Evolutionary conservation across 176 grass and related monocot genomes (phyloP), one percentile per base, ranked within the genome.

Genomic region (sorghum (Sorghum bicolor)): DNA sequence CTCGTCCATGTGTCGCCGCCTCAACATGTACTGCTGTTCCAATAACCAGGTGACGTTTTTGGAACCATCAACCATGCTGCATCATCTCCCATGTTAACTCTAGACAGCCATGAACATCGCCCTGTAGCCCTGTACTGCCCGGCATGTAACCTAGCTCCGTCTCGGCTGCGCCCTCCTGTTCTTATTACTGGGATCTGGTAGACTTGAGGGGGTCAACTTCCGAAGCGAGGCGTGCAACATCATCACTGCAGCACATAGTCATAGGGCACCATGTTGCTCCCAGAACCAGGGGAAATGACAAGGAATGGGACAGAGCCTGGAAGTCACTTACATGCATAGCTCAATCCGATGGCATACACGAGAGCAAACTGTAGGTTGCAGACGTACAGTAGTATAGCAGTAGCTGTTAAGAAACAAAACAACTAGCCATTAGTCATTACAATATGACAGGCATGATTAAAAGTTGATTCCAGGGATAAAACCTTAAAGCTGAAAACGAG

Each of bases 301-400:
- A 15, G 31, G 64, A 52, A 85, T 17, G 19, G 26, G 14, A 41
- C 30, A 77, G 22, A 48, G 19, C 58, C 22, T 25, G 31, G 9
- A 71, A 65, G 28, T 57, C 13, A 38, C 19, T 89, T 72, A 97
- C 94, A 87, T 91, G 89, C 71, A 83, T 97, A 97, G 83, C 91
- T 97, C 77, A 93, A 81, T 20, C 89, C 81, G 17, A 87, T 86
- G 84, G 94, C 88, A 77, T 86, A 97, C 57, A 93, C 77, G 60
- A 97, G 80, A 76, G 89, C 80, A 57, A 93, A 89, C 80, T 97
- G 91, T 76, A 97, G 62, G 48, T 91, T 91, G 94, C 94, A 97
- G 20, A 90, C 22, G 36, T 93, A 97, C 40, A 97, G 82, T 76
- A 93, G 33, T 71, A 87, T 38, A 74, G 39, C 88, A 22, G 86